Percentiles rank a stretch among this genome's conserved stretches.
phyloP scores from a whole-genome alignment of 139 green algal genomes.

The Ettlia oleoabundans region DNA sequence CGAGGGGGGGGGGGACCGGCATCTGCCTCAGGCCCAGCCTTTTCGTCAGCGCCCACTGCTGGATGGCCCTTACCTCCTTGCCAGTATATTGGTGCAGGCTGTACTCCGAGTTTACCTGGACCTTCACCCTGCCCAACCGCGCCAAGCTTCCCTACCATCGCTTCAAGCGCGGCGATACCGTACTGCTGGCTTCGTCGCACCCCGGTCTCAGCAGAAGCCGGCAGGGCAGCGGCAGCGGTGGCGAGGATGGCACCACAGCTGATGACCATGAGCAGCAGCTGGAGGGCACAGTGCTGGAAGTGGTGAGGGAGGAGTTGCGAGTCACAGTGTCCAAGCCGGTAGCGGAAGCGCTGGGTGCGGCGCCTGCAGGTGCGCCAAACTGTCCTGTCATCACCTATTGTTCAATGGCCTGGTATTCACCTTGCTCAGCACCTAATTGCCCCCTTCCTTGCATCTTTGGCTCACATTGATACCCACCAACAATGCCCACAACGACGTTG shows the following conservation, averaged over 20 bases:
- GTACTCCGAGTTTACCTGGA: conserved; percentile 46
- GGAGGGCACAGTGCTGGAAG: conserved; percentile 38
- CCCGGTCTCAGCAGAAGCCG: neutral
- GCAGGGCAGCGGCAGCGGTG: neutral
- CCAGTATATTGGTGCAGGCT: too few species aligned
- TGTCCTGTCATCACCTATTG: too few species aligned
- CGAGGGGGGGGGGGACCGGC: neutral
- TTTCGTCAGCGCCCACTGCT: too few species aligned
- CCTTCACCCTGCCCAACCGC: neutral
- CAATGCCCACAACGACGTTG: too few species aligned
- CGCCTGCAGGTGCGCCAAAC: neutral
- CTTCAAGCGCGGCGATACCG: conserved; percentile 54
- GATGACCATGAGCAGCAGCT: conserved; percentile 4
- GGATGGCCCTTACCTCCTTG: too few species aligned
- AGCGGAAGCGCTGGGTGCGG: neutral
- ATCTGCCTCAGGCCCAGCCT: neutral
- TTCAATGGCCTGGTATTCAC: too few species aligned
- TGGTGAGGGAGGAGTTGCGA: conserved; percentile 42
- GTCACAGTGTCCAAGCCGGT: conserved; percentile 35
- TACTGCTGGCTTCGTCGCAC: conserved; percentile 43
- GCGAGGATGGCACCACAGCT: conserved; percentile 6
- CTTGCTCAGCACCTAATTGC: too few species aligned
- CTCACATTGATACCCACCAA: too few species aligned
- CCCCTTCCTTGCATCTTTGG: too few species aligned
- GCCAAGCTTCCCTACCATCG: conserved; percentile 57